Base-by-base conservation (phyloP, 345 rosid species). In the Lagerstroemia speciosa region DNA sequence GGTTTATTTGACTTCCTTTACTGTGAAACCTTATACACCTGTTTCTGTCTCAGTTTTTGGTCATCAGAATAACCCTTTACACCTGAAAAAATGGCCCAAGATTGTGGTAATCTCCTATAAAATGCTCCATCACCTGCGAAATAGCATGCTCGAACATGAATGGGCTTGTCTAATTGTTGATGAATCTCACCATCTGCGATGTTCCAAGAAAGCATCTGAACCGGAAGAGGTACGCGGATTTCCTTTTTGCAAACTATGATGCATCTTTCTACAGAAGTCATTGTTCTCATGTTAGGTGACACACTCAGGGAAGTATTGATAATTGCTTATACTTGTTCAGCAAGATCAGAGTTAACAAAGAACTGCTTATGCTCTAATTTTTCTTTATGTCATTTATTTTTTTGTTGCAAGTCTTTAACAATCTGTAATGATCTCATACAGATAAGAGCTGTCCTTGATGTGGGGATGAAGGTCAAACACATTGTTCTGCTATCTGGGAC, bases 91-190 rank as follows among this genome's bases (percentile, higher is more conserved):
- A 80, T 83, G 78, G 78, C 98, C 98, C 16, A 89, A 76, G 82
- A 83, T 91, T 77, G 94, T 93, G 73, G 96, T 93, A 68, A 93
- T 85, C 69, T 93, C 98, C 69, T 93, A 82, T 78, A 91, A 65
- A 74, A 93, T 93, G 98, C 96, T 93, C 77, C 85, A 80, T 70
- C 92, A 69, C 77, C 81, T 93, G 69, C 76, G 82, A 67, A 87
- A 80, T 78, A 86, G 79, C 77, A 86, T 91, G 89, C 84, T 83
- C 52, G 87, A 77, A 73, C 87, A 63, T 74, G 93, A 87, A 65
- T 91, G 98, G 98, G 89, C 92, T 78, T 68, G 87, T 73, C 69
- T 93, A 82, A 87, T 93, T 68, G 84, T 91, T 73, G 98, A 93
- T 78, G 98, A 93, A 80, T 93, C 98, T 73, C 98, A 93, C 76